Evolutionary conservation across 352 stramenopile genomes (phyloP).

Genomic region (Phytopythium montanum): DNA sequence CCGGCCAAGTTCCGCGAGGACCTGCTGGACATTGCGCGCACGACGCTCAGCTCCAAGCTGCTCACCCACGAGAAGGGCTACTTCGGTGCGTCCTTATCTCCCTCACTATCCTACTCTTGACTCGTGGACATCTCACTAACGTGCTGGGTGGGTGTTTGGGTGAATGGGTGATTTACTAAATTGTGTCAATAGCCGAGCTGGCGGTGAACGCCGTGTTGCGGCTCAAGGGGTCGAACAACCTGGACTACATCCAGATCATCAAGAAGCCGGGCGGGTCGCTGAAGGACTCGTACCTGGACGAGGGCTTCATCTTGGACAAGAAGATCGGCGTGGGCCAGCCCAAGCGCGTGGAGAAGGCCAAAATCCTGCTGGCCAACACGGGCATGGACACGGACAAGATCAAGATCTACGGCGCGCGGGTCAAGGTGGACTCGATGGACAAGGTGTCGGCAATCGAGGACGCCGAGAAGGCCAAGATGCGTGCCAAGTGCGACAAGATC

Average conservation of each 20-base stretch:
- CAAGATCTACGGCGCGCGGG: conserved; percentile 98
- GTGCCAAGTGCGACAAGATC: conserved; percentile 98
- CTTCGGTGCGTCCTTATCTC: conserved; percentile 87
- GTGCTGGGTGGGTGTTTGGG: too few species aligned
- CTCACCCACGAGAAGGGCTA: conserved; percentile 98
- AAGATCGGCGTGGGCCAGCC: conserved; percentile 95
- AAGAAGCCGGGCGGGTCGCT: conserved; percentile 97
- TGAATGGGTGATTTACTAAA: too few species aligned
- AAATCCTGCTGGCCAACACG: conserved; percentile 99
- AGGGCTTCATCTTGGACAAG: conserved; percentile 98
- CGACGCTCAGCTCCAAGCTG: conserved; percentile 98
- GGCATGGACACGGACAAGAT: conserved; percentile 99
- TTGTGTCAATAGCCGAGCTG: conserved; percentile 56
- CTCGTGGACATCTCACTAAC: background rate
- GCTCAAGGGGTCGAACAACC: conserved; percentile 93
- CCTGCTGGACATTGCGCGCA: conserved; percentile 96
- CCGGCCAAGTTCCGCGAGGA: conserved; percentile 90
- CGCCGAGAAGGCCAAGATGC: conserved; percentile 99
- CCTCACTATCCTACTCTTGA: too few species aligned
- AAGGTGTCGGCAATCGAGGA: conserved; percentile 99
- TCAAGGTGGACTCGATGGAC: conserved; percentile 98
- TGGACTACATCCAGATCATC: conserved; percentile 99
- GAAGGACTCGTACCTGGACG: conserved; percentile 97
- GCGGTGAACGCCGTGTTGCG: conserved; percentile 96
- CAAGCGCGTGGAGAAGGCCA: conserved; percentile 96